Evolutionary conservation across 164 flowering plant genomes (phyloP).

Genomic region (Sedum album): DNA sequence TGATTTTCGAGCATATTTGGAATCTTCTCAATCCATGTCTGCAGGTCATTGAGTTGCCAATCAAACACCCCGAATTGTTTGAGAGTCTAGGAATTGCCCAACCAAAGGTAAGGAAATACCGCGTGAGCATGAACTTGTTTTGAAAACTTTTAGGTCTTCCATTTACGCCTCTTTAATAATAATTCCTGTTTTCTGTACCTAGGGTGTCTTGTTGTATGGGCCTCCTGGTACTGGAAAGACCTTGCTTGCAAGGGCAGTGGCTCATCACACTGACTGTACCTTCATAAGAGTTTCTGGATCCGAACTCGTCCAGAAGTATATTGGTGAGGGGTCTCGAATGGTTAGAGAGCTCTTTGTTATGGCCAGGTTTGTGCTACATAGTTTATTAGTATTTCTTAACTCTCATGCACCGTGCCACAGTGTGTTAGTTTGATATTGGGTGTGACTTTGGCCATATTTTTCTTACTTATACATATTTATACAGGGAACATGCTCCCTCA

Average conservation of each 20-base stretch:
- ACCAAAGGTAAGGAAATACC: conserved; percentile 56
- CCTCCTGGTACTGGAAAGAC: conserved; percentile 99
- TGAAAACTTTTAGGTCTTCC: not conserved
- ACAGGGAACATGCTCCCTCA: conserved; percentile 95
- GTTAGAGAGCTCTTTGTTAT: conserved; percentile 95
- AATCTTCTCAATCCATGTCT: not conserved
- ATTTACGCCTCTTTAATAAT: not conserved
- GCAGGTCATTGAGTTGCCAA: conserved; percentile 96
- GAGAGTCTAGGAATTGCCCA: conserved; percentile 98
- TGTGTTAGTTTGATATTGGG: not conserved
- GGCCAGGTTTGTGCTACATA: conserved; percentile 51
- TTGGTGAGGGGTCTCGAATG: conserved; percentile 98
- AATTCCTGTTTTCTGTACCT: not conserved
- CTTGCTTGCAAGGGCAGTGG: conserved; percentile 89
- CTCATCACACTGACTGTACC: conserved; percentile 92
- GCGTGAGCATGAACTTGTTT: not conserved
- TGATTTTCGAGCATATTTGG: not conserved
- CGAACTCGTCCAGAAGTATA: conserved; percentile 89
- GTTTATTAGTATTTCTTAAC: not conserved
- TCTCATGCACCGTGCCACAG: not conserved
- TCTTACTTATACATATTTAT: not conserved
- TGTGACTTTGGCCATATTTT: not conserved
- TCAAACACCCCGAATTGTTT: conserved; percentile 92
- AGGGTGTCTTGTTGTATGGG: conserved; percentile 95
- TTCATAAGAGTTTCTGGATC: conserved; percentile 94